Evolutionary conservation across 2,329 filamentous ascomycete species (phyloP).

Genomic region (Annulohypoxylon truncatum): DNA sequence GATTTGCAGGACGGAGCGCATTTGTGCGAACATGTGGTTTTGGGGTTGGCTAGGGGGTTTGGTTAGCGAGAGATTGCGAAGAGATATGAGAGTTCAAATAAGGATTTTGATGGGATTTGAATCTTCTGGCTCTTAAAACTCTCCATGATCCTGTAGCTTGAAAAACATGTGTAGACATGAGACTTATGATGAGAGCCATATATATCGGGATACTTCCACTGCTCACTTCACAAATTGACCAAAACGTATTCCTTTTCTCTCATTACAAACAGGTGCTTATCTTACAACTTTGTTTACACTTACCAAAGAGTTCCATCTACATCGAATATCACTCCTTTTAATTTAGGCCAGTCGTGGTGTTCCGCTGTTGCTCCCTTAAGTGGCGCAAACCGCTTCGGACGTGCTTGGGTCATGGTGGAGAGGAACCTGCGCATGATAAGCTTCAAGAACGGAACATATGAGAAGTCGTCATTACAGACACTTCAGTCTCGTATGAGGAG

Average conservation of each 20-base stretch:
- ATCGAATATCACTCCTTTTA: slow-evolving; percentile 82
- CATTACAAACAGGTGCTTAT: not conserved
- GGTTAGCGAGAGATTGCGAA: slow-evolving; percentile 1
- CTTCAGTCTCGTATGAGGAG: not conserved
- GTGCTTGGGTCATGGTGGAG: slow-evolving; percentile 57
- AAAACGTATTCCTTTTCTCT: not conserved
- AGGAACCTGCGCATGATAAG: slow-evolving; percentile 51
- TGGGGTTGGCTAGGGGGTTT: slow-evolving; percentile 78
- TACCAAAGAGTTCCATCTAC: slow-evolving; percentile 95
- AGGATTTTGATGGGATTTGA: not conserved
- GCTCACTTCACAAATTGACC: not conserved
- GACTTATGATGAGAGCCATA: not conserved
- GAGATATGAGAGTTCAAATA: not conserved
- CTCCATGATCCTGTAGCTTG: too few relatives aligned
- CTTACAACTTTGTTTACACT: slow-evolving; percentile 50
- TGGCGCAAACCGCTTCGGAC: slow-evolving; percentile 66
- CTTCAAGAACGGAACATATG: not conserved
- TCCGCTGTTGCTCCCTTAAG: slow-evolving; percentile 56
- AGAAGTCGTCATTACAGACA: not conserved
- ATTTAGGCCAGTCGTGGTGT: slow-evolving; percentile 54
- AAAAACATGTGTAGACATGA: too few relatives aligned
- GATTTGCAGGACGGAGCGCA: slow-evolving; percentile 82
- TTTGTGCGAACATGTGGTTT: slow-evolving; percentile 93
- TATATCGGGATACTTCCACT: not conserved
- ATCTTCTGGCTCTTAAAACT: not conserved